Percentiles rank a stretch among this genome's conserved stretches.
Conservation (phyloP, 2,329 filamentous ascomycete genomes). For the Fusarium sororula region DNA sequence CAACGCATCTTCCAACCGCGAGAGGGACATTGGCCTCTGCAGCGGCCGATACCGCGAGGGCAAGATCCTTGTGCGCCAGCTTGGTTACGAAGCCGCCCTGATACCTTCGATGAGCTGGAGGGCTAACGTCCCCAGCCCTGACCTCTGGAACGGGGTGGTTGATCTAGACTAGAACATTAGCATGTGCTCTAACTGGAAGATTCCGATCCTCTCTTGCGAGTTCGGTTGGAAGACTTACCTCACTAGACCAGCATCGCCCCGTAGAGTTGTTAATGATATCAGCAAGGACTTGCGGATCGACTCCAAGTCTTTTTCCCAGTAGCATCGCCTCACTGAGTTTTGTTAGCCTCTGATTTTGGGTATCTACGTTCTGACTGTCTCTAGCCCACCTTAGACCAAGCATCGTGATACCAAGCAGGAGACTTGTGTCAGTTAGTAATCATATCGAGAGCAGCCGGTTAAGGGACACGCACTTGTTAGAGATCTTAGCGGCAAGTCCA, state of each 20-base stretch:
- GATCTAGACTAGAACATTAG: not conserved
- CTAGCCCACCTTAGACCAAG: not conserved
- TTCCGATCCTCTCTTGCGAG: rapidly evolving
- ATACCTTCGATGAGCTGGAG: not conserved
- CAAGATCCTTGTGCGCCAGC: not conserved
- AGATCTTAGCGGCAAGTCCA: not conserved
- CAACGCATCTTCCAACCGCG: not conserved
- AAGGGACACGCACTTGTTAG: not conserved
- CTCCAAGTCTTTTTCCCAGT: not conserved
- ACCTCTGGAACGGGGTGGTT: not conserved
- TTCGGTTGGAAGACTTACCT: not conserved
- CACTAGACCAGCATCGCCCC: not conserved
- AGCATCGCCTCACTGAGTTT: not conserved
- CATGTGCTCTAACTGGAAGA: not conserved
- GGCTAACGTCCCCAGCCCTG: not conserved
- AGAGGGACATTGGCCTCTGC: not conserved
- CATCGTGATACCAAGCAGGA: not conserved
- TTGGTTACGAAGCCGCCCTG: not conserved
- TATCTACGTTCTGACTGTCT: too few relatives aligned
- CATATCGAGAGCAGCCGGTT: not conserved
- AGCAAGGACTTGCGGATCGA: not conserved
- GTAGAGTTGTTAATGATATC: not conserved
- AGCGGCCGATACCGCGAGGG: not conserved
- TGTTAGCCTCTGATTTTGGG: not conserved
- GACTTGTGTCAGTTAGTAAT: not conserved